Conservation (phyloP, 306 rosid species). For the Castanea sativa region DNA sequence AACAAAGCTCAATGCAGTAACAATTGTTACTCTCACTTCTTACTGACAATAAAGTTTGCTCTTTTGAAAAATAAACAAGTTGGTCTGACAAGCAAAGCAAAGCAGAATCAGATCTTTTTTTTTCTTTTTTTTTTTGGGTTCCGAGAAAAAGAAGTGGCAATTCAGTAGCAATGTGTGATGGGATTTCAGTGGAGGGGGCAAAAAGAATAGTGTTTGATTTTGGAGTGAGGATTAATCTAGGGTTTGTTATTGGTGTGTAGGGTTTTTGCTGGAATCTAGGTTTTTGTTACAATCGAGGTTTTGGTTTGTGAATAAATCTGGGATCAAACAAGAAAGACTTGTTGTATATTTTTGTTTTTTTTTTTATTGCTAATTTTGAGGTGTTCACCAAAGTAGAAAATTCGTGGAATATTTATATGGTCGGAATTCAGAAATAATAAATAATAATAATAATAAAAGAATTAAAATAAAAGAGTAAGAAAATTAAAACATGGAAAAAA, state of each 20-base stretch:
- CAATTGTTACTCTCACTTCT: conserved; percentile 22
- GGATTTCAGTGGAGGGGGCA: neutral
- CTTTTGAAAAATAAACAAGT: neutral
- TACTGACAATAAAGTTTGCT: neutral
- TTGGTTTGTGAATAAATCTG: conserved; percentile 39
- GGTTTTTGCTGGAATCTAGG: conserved; percentile 43
- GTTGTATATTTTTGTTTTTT: neutral
- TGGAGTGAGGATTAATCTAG: conserved; percentile 20
- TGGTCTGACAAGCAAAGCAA: conserved; percentile 20
- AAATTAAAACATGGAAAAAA: conserved; percentile 8
- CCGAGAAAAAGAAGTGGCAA: neutral
- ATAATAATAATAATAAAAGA: neutral
- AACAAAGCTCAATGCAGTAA: conserved; percentile 38
- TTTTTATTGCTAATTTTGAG: conserved; percentile 29
- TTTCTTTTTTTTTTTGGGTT: neutral
- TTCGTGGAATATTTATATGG: conserved; percentile 35
- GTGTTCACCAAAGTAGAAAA: conserved; percentile 26
- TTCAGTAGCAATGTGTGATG: neutral
- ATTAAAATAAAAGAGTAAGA: neutral
- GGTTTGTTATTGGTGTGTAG: conserved; percentile 31
- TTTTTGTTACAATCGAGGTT: conserved; percentile 25
- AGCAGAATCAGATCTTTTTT: conserved; percentile 13
- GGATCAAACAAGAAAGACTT: conserved; percentile 31
- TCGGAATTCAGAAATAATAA: neutral
- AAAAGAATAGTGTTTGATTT: neutral